phyloP scores from a whole-genome alignment of 2,329 filamentous ascomycete genomes.

The Diaporthe citriasiana region DNA sequence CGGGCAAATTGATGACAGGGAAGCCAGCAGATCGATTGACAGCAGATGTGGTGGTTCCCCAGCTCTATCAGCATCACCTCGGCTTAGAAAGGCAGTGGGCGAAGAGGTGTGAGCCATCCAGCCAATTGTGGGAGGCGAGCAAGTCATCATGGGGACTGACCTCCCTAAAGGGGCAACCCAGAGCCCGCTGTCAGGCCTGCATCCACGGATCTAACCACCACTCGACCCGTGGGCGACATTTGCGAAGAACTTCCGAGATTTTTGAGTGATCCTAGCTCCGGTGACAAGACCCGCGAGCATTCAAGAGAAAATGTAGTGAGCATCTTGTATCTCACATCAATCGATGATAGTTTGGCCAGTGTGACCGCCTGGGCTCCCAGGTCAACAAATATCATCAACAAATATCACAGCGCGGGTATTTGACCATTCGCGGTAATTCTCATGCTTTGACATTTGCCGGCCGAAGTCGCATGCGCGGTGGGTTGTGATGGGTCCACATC shows the following conservation, averaged over 20 bases:
- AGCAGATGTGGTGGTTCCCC: slow-evolving; percentile 10
- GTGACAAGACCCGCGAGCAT: not conserved
- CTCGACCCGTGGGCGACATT: slow-evolving; percentile 6
- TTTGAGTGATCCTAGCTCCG: not conserved
- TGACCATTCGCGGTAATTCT: slow-evolving; percentile 39
- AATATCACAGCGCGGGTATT: slow-evolving; percentile 37
- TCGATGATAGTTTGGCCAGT: slow-evolving; percentile 5
- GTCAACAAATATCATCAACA: slow-evolving; percentile 23
- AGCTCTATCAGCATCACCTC: slow-evolving; percentile 40
- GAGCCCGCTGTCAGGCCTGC: slow-evolving; percentile 37
- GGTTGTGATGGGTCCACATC: slow-evolving; percentile 33
- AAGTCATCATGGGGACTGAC: slow-evolving; percentile 37
- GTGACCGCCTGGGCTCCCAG: slow-evolving; percentile 4
- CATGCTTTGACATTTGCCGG: slow-evolving; percentile 37
- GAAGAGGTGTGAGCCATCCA: slow-evolving; percentile 24
- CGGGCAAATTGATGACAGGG: slow-evolving; percentile 25
- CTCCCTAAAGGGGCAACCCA: slow-evolving; percentile 42
- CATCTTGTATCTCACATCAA: slow-evolving; percentile 10
- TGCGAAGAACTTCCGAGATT: slow-evolving; percentile 1
- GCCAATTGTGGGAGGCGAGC: slow-evolving; percentile 38
- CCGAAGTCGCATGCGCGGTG: slow-evolving; percentile 37
- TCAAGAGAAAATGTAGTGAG: not conserved
- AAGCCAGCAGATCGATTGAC: not conserved
- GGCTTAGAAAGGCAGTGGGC: slow-evolving; percentile 37
- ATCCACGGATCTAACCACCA: slow-evolving; percentile 39